These are phyloP conservation scores for Cercospora berteroae DNA, from an alignment of 2,329 filamentous ascomycete species.

Conservation along the genomic window DNA sequence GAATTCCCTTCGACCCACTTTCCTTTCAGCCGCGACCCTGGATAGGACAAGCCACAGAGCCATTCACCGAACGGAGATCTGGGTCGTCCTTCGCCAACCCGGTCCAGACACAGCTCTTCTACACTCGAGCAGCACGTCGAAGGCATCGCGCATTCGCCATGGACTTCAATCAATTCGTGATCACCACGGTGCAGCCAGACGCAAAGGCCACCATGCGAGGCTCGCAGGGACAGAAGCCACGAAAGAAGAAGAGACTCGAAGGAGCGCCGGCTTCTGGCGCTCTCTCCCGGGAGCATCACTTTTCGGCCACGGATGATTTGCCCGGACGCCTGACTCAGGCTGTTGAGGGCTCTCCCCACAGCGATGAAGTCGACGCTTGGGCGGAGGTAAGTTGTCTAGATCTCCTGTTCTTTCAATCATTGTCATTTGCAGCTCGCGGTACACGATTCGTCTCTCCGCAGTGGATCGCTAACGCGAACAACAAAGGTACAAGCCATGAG, in stretches of 20 bases:
- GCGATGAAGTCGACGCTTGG: not conserved
- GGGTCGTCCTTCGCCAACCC: not conserved
- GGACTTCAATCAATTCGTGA: constrained; percentile 11
- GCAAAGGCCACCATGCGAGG: constrained; percentile 7
- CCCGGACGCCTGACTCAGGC: not conserved
- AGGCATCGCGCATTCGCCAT: not conserved
- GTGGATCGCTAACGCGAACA: not conserved
- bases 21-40: not conserved
- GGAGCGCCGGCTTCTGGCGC: not conserved
- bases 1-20: not conserved
- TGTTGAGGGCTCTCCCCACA: not conserved
- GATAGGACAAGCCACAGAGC: not conserved
- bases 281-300: not conserved
- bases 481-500: not conserved
- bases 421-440: not conserved
- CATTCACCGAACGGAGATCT: not conserved
- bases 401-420: not conserved
- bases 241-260: constrained; percentile 5
- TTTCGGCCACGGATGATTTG: not conserved
- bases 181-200: constrained; percentile 11
- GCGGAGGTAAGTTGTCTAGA: constrained; percentile 8
- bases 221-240: constrained; percentile 9
- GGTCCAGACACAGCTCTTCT: not conserved
- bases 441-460: not conserved
- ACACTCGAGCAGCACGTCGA: not conserved